These are phyloP conservation scores for Ploettnerulaceae sp. DNA, from an alignment of 2,329 filamentous ascomycete species.

Conservation along the genomic window DNA sequence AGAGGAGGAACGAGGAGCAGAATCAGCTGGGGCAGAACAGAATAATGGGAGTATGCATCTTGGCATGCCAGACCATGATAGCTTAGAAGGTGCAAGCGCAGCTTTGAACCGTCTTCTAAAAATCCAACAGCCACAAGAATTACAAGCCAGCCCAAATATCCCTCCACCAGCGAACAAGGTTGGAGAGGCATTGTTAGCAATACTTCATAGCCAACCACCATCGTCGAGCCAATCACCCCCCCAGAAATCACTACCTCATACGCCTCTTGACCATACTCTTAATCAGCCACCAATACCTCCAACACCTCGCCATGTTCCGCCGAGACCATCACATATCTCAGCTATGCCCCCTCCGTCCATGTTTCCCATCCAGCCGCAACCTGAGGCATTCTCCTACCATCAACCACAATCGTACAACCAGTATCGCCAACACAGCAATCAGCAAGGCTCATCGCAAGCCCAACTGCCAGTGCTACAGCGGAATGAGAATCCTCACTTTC, in stretches of 20 bases:
- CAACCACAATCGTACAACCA: slow-evolving; percentile 19
- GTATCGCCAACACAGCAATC: slow-evolving; percentile 7
- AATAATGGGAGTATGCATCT: slow-evolving; percentile 5
- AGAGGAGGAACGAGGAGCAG: slow-evolving; percentile 50
- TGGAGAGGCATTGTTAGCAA: slow-evolving; percentile 48
- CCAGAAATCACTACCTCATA: slow-evolving; percentile 39
- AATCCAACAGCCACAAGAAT: slow-evolving; percentile 48
- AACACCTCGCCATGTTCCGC: slow-evolving; percentile 54
- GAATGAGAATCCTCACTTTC: slow-evolving; percentile 26
- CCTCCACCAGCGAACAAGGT: slow-evolving; percentile 29
- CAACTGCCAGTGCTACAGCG: slow-evolving; percentile 16
- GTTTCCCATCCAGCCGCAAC: slow-evolving; percentile 39
- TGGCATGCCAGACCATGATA: slow-evolving; percentile 33
- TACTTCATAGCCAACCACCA: slow-evolving; percentile 40
- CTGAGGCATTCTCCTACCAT: slow-evolving; percentile 28
- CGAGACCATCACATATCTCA: slow-evolving; percentile 44
- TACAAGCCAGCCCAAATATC: slow-evolving; percentile 35
- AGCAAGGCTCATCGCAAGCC: slow-evolving; percentile 10
- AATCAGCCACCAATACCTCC: slow-evolving; percentile 47
- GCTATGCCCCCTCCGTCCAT: slow-evolving; percentile 45
- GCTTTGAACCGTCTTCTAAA: slow-evolving; percentile 50
- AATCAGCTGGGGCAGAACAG: slow-evolving; percentile 18
- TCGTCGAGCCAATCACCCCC: slow-evolving; percentile 13
- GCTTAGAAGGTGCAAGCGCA: slow-evolving; percentile 46
- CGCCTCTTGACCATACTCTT: slow-evolving; percentile 51